phyloP scores from a whole-genome alignment of 257 asterid genomes.

The Penstemon eatonii region DNA sequence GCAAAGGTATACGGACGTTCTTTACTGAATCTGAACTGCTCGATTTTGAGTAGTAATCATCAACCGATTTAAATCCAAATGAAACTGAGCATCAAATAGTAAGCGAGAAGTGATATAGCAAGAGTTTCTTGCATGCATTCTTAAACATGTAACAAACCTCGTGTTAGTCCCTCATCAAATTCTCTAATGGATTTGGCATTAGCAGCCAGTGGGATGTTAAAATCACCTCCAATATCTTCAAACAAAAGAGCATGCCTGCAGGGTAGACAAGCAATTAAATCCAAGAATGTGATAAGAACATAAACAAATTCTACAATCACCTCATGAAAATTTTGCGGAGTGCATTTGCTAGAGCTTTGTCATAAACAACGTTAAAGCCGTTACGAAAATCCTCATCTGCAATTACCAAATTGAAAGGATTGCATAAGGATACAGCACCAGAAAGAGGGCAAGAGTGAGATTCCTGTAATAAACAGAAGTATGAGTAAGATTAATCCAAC shows the following conservation, averaged over 20 bases:
- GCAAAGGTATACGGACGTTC: constrained; percentile 70
- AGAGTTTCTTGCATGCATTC: constrained; percentile 28
- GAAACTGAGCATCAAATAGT: constrained; percentile 56
- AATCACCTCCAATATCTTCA: constrained; percentile 87
- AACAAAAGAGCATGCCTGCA: constrained; percentile 86
- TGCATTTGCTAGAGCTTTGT: constrained; percentile 81
- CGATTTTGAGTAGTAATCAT: constrained; percentile 90
- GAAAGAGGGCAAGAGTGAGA: constrained; percentile 80
- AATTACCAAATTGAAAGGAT: constrained; percentile 84
- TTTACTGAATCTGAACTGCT: constrained; percentile 86
- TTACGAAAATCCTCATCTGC: constrained; percentile 96
- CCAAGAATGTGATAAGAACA: constrained; percentile 9
- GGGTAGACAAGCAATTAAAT: constrained; percentile 9
- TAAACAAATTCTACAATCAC: constrained; percentile 26
- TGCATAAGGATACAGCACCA: constrained; percentile 94
- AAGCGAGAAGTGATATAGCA: constrained; percentile 8
- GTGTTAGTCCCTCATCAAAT: constrained; percentile 87
- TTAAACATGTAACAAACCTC: constrained; percentile 56
- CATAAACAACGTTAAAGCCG: constrained; percentile 89
- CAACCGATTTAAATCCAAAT: constrained; percentile 95
- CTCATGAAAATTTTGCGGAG: constrained; percentile 77
- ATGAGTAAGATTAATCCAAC: constrained; percentile 19
- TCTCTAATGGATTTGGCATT: constrained; percentile 85
- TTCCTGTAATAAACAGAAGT: constrained; percentile 57
- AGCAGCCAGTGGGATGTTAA: constrained; percentile 70